Conservation (phyloP, 306 rosid genomes). For the Lagenaria siceraria region DNA sequence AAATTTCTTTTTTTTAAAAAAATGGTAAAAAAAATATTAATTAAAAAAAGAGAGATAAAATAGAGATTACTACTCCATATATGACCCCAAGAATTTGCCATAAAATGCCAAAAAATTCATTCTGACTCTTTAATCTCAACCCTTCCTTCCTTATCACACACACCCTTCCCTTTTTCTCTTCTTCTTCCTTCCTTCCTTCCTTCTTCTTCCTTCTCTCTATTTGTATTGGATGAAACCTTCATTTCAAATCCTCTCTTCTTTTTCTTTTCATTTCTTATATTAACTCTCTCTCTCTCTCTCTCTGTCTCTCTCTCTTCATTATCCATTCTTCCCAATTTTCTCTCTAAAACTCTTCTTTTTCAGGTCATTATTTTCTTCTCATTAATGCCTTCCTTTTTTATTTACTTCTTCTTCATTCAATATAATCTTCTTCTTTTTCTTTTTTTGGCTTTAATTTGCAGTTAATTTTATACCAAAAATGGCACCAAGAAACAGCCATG, state of each 20-base stretch:
- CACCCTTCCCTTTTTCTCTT: background rate
- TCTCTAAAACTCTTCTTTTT: too few species aligned
- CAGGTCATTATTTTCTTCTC: too few species aligned
- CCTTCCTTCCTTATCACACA: conserved; percentile 96
- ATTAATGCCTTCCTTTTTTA: too few species aligned
- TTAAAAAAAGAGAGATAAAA: background rate
- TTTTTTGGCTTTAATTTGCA: background rate
- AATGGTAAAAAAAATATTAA: too few species aligned
- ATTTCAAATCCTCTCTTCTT: background rate
- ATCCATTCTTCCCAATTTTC: conserved; percentile 14
- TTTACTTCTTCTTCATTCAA: background rate
- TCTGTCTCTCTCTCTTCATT: conserved; percentile 14
- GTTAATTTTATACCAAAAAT: conserved; percentile 6
- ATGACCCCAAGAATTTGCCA: conserved; percentile 11
- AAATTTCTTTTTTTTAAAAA: too few species aligned
- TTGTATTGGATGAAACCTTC: background rate
- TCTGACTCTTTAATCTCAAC: conserved; percentile 76
- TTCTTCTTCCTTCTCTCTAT: background rate
- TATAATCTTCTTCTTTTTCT: background rate
- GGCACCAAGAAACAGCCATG: conserved; percentile 87
- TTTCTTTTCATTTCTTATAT: background rate
- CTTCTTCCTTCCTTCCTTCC: conserved; percentile 4
- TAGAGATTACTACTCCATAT: background rate
- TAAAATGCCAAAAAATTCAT: conserved; percentile 27
- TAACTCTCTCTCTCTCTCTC: background rate